Base-by-base conservation (phyloP, 495 filamentous ascomycete genomes). In the Neurospora sublineolata region DNA sequence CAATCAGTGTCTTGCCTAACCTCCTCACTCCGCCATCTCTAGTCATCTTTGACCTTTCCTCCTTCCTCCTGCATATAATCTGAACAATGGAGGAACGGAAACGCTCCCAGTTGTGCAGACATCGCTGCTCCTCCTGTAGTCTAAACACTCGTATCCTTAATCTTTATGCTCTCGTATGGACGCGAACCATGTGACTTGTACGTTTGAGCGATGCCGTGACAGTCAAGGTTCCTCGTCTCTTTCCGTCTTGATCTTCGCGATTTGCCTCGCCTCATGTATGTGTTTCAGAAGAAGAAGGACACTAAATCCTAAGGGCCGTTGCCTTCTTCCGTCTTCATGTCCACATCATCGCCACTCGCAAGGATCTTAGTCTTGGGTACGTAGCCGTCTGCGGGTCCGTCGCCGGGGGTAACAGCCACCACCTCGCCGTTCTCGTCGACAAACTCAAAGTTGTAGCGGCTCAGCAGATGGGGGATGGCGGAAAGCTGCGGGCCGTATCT, bases 391-490 rank as follows among this genome's bases (percentile, higher is more conserved):
- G 33, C 33, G 4, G 33, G 33, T 20, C 82, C 86, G 30, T 84
- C 84, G 2, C 94, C 94, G 2, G 95, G 96, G 0, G 95, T 99
- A 39, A 89, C 86, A 11, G 94, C 92, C 23, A 92, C 91, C 4
- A 97, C 91, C 71, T 96, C 89, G 71, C 94, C 94, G 68, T 91
- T 86, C 83, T 99, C 95, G 78, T 99, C 93, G n/a, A 97, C 91
- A 78, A 97, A 97, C 78, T 99, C 96, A 77, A 98, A 99, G 81
- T 97, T 95, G 79, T 97, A 98, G 67, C 94, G 85, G 71, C 93
- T 96, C 16, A 99, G 87, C 1, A 97, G 83, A 77, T 98, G 96
- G 9, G 95, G 95, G 64, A 99, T 97, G 3, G 95, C 94, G 0
- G 93, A 96, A 4, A 99, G 88, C 80, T 99, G 95, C 5, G 95